Evolutionary conservation across 1,139 yeast genomes (phyloP).

Genomic region (Suhomyces taliae): DNA sequence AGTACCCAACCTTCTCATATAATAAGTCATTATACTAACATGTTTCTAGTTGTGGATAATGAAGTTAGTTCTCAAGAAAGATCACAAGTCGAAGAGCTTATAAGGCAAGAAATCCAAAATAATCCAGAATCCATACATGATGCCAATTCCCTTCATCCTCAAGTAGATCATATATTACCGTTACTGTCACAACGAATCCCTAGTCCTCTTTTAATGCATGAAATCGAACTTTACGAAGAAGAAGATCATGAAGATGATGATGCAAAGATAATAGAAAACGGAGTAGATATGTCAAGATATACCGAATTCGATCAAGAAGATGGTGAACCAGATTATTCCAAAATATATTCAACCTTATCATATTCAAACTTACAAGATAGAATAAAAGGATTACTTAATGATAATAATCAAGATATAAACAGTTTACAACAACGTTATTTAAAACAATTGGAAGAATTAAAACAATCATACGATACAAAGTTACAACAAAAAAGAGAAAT

Average conservation of each 20-base stretch:
- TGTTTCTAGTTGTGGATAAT: not conserved
- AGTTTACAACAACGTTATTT: constrained; percentile 21
- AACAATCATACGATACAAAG: constrained; percentile 16
- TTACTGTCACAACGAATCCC: constrained; percentile 12
- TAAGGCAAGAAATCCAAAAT: constrained; percentile 15
- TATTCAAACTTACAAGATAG: constrained; percentile 33
- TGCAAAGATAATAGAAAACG: constrained; percentile 16
- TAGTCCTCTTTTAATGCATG: constrained; percentile 23
- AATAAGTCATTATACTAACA: not conserved
- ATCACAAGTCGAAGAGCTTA: constrained; percentile 34
- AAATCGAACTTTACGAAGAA: constrained; percentile 32
- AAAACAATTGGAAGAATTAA: constrained; percentile 19
- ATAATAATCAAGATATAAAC: constrained; percentile 22
- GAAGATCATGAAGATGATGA: constrained; percentile 25
- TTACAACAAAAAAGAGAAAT: constrained; percentile 30
- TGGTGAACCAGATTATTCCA: constrained; percentile 18
- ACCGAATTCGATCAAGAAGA: constrained; percentile 18
- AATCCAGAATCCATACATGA: not conserved
- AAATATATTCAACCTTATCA: constrained; percentile 33
- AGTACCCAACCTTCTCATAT: too few species aligned
- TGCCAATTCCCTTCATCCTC: constrained; percentile 27
- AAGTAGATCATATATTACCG: constrained; percentile 30
- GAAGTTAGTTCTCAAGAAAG: constrained; percentile 32
- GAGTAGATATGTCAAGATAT: constrained; percentile 35
- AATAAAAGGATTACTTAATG: constrained; percentile 23